Base-by-base conservation (phyloP, 495 filamentous ascomycete species). In the Chaetomium cochliodes region DNA sequence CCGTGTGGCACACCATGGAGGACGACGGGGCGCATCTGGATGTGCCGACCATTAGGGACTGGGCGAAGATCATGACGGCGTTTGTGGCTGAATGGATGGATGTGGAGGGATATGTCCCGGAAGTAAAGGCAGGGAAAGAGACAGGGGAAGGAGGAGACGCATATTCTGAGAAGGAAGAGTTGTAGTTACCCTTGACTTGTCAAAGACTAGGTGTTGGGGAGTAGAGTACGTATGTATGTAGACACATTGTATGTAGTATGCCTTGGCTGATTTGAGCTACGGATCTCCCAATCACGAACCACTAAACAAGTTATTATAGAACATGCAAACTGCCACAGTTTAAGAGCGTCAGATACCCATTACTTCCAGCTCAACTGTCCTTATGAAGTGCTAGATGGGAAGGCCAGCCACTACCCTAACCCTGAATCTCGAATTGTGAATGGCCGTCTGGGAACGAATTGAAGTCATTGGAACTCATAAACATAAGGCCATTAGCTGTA, bases 11-110 rank as follows among this genome's bases (percentile, higher is more conserved):
- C 75, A 86, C 79, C 5, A 84, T 89, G 72, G 76, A 88, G 0
- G 94, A 98, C 73, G 90, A 97, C 70, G 94, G 84, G 1, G 88
- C 87, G 62, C 91, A 98, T 79, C 72, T 98, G 54, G 92, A 98
- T 77, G 76, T 89, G 69, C 81, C 86, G 15, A 96, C 91, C 0
- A 87, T 93, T 39, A 84, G 91, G 72, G 94, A 98, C 72, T 98
- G 94, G 94, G 84, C 88, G 54, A 83, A 82, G 67, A 85, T 98
- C 20, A 74, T 91, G 33, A 88, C 89, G 7, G 92, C 87, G 4
- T 98, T 98, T 82, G 85, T 88, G 49, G 90, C 88, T 0, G 94
- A 97, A 75, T 98, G 92, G 92, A 86, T 98, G 87, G 94, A 96
- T 62, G 71, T 97, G 66, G 92, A 94, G 64, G 88, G 87, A 3